A percentile compares a stretch with the other conserved stretches of the same genome.
Conservation (phyloP, 305 asterid genomes). For the Fraxinus floribunda region DNA sequence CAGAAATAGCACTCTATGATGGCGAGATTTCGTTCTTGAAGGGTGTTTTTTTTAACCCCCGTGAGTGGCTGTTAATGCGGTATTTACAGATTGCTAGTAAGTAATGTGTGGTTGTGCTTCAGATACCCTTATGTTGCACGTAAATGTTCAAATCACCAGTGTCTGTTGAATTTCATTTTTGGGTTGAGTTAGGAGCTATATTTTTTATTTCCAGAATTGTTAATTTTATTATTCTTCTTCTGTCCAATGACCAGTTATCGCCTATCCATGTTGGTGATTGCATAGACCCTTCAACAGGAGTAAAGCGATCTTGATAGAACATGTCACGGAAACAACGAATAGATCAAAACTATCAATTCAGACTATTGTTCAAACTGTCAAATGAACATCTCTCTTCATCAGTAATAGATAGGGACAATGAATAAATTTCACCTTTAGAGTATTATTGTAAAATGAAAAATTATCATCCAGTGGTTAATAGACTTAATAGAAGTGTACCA, state of each 20-base stretch:
- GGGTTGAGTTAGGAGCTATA: background rate
- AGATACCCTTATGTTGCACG: conserved; percentile 13
- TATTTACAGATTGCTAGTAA: conserved; percentile 11
- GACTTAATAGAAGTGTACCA: no score
- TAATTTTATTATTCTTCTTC: background rate
- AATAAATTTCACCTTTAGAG: background rate
- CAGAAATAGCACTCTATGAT: conserved; percentile 25
- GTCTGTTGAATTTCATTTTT: background rate
- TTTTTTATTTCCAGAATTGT: background rate
- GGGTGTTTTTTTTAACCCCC: conserved; percentile 3
- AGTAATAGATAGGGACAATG: background rate
- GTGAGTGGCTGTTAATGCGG: conserved; percentile 15
- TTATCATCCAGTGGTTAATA: background rate
- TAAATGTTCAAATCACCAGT: background rate
- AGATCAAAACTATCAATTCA: background rate
- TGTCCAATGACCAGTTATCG: background rate
- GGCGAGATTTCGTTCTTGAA: conserved; percentile 11
- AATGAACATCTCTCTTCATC: background rate
- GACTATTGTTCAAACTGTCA: background rate
- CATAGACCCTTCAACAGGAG: background rate
- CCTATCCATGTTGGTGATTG: background rate
- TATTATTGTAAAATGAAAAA: background rate
- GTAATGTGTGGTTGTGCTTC: background rate
- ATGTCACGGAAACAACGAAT: background rate
- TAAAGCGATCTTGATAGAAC: background rate